Percentiles rank a stretch among this genome's conserved stretches.
Evolutionary conservation across 148 eudicot genomes (phyloP).

Genomic region (Chenopodium quinoa): DNA sequence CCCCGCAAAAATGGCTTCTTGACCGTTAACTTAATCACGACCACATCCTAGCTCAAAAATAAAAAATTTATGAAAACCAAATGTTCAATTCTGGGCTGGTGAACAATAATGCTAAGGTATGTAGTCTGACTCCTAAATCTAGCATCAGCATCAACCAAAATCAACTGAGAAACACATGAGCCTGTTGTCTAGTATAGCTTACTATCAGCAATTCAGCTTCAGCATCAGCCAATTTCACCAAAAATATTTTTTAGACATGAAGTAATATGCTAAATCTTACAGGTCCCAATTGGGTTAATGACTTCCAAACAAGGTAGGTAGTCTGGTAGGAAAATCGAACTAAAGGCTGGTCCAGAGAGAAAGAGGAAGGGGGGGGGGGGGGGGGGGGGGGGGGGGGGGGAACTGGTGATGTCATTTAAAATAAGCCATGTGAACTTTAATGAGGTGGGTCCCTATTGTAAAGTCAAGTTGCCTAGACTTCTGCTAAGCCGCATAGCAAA

Average conservation of each 20-base stretch:
- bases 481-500: background rate
- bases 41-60: no score
- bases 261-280: background rate
- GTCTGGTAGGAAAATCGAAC: background rate
- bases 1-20: no score
- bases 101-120: background rate
- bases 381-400: background rate
- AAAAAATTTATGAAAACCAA: background rate
- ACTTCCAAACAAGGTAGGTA: background rate
- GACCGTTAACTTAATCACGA: no score
- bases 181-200: background rate
- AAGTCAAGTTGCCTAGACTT: background rate
- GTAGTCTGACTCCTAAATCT: background rate
- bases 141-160: background rate
- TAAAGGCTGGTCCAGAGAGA: background rate
- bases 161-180: background rate
- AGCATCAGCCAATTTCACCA: conserved; percentile 1
- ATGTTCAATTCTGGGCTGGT: background rate
- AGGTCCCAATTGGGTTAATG: background rate
- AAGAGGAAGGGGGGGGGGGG: background rate
- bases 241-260: conserved; percentile 5
- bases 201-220: background rate
- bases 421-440: conserved; percentile 19
- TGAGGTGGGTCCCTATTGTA: conserved; percentile 6
- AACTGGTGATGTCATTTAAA: background rate